Evolutionary conservation across 768 basidiomycete genomes (phyloP).

Genomic region (Lactarius psammicola): DNA sequence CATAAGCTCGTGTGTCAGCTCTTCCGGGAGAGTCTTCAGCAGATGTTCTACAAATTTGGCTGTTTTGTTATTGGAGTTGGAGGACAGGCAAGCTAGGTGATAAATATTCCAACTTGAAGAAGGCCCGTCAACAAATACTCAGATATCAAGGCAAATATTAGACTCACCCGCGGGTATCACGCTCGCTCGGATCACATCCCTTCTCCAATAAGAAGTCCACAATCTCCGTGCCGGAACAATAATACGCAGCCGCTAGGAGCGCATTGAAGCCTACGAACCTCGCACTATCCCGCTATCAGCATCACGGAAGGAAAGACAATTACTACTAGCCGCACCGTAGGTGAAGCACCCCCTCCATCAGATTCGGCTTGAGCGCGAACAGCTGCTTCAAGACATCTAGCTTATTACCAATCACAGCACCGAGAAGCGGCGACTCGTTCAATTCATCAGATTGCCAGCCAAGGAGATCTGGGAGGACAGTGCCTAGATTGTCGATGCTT

Average conservation of each 20-base stretch:
- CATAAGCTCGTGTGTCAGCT: slow-evolving; percentile 46
- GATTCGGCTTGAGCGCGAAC: slow-evolving; percentile 42
- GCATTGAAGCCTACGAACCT: slow-evolving; percentile 49
- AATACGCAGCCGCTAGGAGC: slow-evolving; percentile 44
- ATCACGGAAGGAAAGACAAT: background rate
- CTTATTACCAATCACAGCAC: slow-evolving; percentile 41
- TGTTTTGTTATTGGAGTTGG: slow-evolving; percentile 34
- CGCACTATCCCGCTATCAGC: slow-evolving; percentile 36
- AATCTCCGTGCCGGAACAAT: slow-evolving; percentile 34
- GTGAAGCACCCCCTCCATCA: slow-evolving; percentile 45
- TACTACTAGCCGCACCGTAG: slow-evolving; percentile 39
- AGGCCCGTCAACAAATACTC: background rate
- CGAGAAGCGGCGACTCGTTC: slow-evolving; percentile 53
- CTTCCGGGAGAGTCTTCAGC: slow-evolving; percentile 50
- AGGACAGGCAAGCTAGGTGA: slow-evolving; percentile 44
- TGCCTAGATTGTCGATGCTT: slow-evolving; percentile 40
- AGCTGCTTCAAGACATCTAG: slow-evolving; percentile 46
- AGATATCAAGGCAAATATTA: background rate
- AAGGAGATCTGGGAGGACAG: slow-evolving; percentile 46
- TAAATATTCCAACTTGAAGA: slow-evolving; percentile 53
- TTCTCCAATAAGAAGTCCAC: slow-evolving; percentile 53
- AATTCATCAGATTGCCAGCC: slow-evolving; percentile 49
- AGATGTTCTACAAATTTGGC: slow-evolving; percentile 40
- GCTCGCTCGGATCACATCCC: slow-evolving; percentile 45
- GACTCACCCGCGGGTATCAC: slow-evolving; percentile 47